Evolutionary conservation across 2,329 filamentous ascomycete genomes (phyloP), one percentile per base, ranked within the genome.

Genomic region (Mycosphaerella arachidis): DNA sequence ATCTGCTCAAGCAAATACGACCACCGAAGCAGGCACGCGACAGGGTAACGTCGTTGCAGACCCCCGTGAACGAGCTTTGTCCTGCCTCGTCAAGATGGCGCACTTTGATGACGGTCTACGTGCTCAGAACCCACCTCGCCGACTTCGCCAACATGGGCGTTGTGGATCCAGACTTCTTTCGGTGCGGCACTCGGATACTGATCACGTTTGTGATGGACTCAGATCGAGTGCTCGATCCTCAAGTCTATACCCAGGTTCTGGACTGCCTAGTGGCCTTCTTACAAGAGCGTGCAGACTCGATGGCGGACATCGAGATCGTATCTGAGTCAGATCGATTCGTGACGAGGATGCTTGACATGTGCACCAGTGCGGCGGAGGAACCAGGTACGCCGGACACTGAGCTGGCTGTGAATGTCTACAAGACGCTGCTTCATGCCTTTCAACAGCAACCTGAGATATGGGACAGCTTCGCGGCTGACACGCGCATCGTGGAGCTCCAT

Each of bases 1-100:
- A 18, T 31, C 33, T 57, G 20, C 30, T 58, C 46, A 40, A 52
- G 93, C 65, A 79, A 93, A 40, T 77, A 84, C 56, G 83, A 84
- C 18, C 66, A 10, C 66, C 70, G 12, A 48, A 53, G 30, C 56
- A 62, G 18, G 59, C 65, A n/a, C 64, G 70, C 84, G 45, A 81
- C 29, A 78, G 82, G 29, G 82, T 94, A 55, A 81, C 83, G 55
- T 79, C 81, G 8, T 74, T 79, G 1, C 71, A 75, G 1, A 79
- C 78, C n/a, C 77, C 81, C 0, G 82, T 86, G 60, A 74, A 76
- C 10, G 81, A 87, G 10, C 76, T 92, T 1, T 92, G 94, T 61
- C 87, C 89, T 6, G 73, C 83, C 1, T 81, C 83, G 0, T 85
- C 88, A 60, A 87, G 88, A 1, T 92, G 86, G 77, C 89, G 66